Conservation (phyloP, 495 filamentous ascomycete species). For the Venustampulla echinocandica region DNA sequence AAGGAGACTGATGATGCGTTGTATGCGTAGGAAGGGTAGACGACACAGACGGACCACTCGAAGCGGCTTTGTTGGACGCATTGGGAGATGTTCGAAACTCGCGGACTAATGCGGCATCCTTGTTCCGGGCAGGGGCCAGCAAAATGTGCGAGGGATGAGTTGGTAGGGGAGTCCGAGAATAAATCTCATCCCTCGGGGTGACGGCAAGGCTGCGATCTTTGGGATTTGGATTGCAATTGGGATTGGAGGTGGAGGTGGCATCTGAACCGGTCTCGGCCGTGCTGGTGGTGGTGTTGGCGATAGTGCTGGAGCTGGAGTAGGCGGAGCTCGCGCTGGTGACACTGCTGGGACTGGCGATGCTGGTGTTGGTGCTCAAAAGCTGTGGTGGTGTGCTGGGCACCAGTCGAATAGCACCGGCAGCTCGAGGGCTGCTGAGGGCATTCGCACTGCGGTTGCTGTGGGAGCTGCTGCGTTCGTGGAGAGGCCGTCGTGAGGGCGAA, state of each 20-base stretch:
- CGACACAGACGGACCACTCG: conserved; percentile 17
- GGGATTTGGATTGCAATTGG: too few relatives aligned
- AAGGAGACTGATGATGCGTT: conserved; percentile 10
- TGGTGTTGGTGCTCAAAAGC: conserved; percentile 11
- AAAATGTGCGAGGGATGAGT: conserved; percentile 19
- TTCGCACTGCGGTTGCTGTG: conserved; percentile 19
- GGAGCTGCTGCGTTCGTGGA: conserved; percentile 48
- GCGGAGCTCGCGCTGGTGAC: background rate
- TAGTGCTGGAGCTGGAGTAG: background rate
- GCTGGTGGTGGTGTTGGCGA: background rate
- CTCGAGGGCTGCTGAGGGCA: conserved; percentile 1
- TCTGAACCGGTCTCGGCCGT: background rate
- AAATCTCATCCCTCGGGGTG: conserved; percentile 15
- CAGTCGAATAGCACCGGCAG: conserved; percentile 36
- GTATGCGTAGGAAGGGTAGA: conserved; percentile 10
- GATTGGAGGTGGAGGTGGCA: too few relatives aligned
- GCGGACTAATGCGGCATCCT: conserved; percentile 12
- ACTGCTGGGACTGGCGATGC: background rate
- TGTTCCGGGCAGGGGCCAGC: conserved; percentile 7
- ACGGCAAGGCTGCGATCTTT: background rate
- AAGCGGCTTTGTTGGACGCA: conserved; percentile 3
- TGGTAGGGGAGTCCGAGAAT: conserved; percentile 20
- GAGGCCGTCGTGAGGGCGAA: conserved; percentile 31
- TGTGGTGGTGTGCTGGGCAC: conserved; percentile 42
- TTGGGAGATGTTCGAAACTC: conserved; percentile 14